Evolutionary conservation across 1,139 yeast genomes (phyloP), one percentile per base, ranked within the genome.

Genomic region (Lodderomyces jiufengensis): DNA sequence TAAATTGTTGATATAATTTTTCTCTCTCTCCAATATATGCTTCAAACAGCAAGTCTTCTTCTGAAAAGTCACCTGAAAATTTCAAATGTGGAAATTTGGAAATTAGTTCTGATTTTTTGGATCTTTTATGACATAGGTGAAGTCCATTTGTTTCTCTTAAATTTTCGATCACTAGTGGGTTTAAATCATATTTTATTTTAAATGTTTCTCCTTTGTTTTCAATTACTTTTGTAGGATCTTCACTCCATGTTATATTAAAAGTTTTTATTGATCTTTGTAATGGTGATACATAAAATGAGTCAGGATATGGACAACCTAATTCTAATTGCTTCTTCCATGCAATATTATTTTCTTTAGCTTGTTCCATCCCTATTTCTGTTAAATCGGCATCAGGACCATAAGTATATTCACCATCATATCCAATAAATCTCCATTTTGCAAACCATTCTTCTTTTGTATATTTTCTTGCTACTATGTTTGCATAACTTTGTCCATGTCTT

Each of bases 401-500:
- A 2, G 55, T 60, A 12, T 76, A 54, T 30, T 67, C 73, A 4
- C 79, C 85, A 48, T 76, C 80, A 2, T 78, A 75, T 5, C 70
- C 70, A 30, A 73, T 44, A 41, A 63, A 65, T 15, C 83, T 65
- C 82, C 84, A 82, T 43, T 78, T 70, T 1, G 52, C 55, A 47
- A 73, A 68, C 90, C 90, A 83, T 15, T 57, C 73, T 10, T 66
- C 57, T 26, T 66, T 55, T 10, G 87, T 83, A 51, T 79, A 80
- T 42, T 72, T 70, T 20, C 61, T 62, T 32, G 75, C 73, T 2
- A 81, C 85, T 15, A 71, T 61, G 47, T 84, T 84, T 51, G 84
- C 92, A 57, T 66, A 76, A 0, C 94, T 94, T 56, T 84, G 84
- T 6, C 94, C 94, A 50, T 84, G 94, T 41, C 95, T 66, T 1